Conservation (phyloP, 345 rosid genomes). For the Raphanus sativus region DNA sequence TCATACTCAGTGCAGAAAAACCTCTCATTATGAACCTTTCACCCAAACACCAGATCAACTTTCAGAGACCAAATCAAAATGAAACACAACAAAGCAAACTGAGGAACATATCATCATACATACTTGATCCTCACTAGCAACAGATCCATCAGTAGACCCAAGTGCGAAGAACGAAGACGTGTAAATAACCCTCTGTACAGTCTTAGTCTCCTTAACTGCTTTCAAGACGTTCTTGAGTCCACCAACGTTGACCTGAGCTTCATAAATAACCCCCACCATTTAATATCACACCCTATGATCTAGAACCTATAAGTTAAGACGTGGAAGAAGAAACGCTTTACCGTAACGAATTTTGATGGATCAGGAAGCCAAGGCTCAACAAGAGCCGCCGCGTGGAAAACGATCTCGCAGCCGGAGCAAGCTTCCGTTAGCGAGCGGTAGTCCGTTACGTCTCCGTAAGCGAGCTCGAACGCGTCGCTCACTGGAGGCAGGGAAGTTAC, state of each 20-base stretch:
- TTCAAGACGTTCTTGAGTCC: slow-evolving; percentile 73
- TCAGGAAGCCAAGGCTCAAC: slow-evolving; percentile 97
- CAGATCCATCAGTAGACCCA: slow-evolving; percentile 78
- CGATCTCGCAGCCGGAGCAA: slow-evolving; percentile 64
- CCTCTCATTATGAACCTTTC: slow-evolving; percentile 60
- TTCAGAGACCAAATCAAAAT: background rate
- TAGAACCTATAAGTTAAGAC: background rate
- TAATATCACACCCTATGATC: too few relatives aligned
- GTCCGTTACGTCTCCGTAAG: slow-evolving; percentile 84
- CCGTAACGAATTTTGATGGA: slow-evolving; percentile 69
- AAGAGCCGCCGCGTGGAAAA: slow-evolving; percentile 83
- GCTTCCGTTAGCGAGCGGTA: slow-evolving; percentile 55
- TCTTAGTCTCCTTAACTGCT: slow-evolving; percentile 59
- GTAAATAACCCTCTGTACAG: slow-evolving; percentile 62
- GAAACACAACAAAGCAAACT: background rate
- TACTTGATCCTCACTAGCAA: slow-evolving; percentile 78
- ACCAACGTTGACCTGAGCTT: slow-evolving; percentile 70
- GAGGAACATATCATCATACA: background rate
- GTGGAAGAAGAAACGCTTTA: slow-evolving; percentile 28
- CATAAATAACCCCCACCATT: too few relatives aligned
- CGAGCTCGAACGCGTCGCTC: slow-evolving; percentile 47
- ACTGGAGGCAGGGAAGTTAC: slow-evolving; percentile 53
- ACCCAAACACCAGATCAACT: slow-evolving; percentile 12
- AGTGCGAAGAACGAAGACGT: slow-evolving; percentile 92
- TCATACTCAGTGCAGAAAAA: slow-evolving; percentile 85